These are phyloP conservation scores for Dryas octopetala DNA, from an alignment of 306 rosid genomes.

Conservation along the genomic window DNA sequence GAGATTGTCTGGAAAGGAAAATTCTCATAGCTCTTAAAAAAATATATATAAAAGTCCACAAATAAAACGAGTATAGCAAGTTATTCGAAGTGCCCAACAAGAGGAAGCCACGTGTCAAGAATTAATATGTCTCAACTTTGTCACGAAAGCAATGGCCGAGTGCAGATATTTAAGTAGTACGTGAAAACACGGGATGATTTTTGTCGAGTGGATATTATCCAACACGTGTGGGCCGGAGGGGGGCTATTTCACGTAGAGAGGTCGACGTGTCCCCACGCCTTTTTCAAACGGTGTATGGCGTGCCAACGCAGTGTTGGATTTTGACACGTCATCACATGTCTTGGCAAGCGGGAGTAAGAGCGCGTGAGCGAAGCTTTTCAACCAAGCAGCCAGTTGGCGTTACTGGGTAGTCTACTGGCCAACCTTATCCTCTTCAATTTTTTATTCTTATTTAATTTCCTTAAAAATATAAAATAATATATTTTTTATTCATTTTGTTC, in stretches of 20 bases:
- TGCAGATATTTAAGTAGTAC: neutral
- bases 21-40: too few relatives aligned
- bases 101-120: neutral
- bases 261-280: neutral
- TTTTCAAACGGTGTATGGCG: neutral
- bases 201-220: conserved; percentile 4
- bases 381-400: conserved; percentile 48
- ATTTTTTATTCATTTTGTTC: conserved; percentile 23
- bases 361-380: conserved; percentile 33
- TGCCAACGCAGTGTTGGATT: neutral
- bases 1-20: too few relatives aligned
- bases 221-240: conserved; percentile 1
- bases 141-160: neutral
- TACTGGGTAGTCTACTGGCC: conserved; percentile 42
- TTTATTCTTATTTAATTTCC: conserved; percentile 6
- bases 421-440: conserved; percentile 49
- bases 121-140: neutral
- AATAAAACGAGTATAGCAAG: too few relatives aligned
- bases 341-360: neutral
- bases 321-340: conserved; percentile 14
- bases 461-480: neutral
- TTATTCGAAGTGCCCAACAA: too few relatives aligned
- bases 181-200: neutral
- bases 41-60: too few relatives aligned
- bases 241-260: neutral